Conservation (phyloP, 2,329 filamentous ascomycete species). For the Fonsecaea erecta region DNA sequence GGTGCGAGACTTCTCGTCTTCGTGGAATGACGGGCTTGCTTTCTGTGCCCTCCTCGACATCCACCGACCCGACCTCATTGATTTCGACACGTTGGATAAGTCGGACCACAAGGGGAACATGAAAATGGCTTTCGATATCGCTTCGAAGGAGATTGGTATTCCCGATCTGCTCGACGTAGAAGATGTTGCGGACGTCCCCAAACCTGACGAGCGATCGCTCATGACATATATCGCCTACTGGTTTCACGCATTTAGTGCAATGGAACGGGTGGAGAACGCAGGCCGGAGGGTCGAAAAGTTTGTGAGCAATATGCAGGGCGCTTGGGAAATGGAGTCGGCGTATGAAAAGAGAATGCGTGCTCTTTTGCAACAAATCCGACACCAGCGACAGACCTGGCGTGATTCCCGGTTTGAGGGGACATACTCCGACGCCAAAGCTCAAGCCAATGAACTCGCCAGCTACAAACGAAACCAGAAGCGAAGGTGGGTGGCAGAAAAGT, state of each 20-base stretch:
- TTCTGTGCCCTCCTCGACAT: slow-evolving; percentile 97
- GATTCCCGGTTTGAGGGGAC: slow-evolving; percentile 84
- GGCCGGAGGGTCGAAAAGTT: slow-evolving; percentile 97
- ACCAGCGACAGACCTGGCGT: slow-evolving; percentile 77
- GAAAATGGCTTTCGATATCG: slow-evolving; percentile 96
- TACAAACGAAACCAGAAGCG: slow-evolving; percentile 93
- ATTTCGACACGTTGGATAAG: slow-evolving; percentile 94
- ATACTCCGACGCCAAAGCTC: slow-evolving; percentile 87
- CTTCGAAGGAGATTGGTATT: slow-evolving; percentile 94
- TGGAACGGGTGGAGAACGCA: slow-evolving; percentile 98
- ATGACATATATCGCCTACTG: slow-evolving; percentile 99
- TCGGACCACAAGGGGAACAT: slow-evolving; percentile 93
- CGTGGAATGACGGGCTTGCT: slow-evolving; percentile 96
- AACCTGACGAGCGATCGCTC: slow-evolving; percentile 91
- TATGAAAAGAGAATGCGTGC: slow-evolving; percentile 91
- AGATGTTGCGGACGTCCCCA: slow-evolving; percentile 94
- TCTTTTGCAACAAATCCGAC: slow-evolving; percentile 73
- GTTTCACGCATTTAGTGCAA: slow-evolving; percentile 99
- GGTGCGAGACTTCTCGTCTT: slow-evolving; percentile 89
- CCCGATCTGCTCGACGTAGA: slow-evolving; percentile 95
- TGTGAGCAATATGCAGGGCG: slow-evolving; percentile 97
- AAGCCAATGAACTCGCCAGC: slow-evolving; percentile 77
- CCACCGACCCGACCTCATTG: slow-evolving; percentile 93
- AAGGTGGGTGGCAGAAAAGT: slow-evolving; percentile 97
- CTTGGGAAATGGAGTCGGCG: slow-evolving; percentile 98